These are phyloP conservation scores for Quercus variabilis DNA, from an alignment of 306 rosid genomes.

Conservation along the genomic window DNA sequence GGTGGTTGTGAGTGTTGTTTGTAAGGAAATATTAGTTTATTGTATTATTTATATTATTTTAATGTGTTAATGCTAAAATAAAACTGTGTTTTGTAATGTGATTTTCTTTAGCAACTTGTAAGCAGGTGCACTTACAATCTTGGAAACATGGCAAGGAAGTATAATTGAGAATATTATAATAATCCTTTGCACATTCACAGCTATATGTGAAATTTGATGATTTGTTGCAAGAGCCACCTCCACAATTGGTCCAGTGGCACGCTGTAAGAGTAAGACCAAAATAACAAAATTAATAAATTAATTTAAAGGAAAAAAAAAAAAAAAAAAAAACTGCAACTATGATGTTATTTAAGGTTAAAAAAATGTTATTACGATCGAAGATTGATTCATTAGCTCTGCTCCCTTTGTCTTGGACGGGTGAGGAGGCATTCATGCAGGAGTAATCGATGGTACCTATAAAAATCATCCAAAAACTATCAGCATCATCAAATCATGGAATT, in stretches of 20 bases:
- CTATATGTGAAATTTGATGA: conserved; percentile 47
- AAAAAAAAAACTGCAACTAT: background rate
- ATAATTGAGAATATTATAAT: conserved; percentile 63
- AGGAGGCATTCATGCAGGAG: conserved; percentile 52
- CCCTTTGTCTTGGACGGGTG: conserved; percentile 43
- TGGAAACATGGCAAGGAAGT: conserved; percentile 62
- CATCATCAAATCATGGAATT: conserved; percentile 25
- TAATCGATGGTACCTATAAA: conserved; percentile 52
- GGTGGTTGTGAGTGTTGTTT: too few relatives aligned
- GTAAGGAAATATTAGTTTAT: too few relatives aligned
- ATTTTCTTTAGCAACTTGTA: background rate
- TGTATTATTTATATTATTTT: too few relatives aligned
- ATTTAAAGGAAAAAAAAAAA: background rate
- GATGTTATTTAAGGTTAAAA: background rate
- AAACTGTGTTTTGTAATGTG: too few relatives aligned
- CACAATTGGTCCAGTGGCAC: conserved; percentile 82
- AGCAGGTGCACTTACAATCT: conserved; percentile 58
- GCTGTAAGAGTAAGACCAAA: conserved; percentile 33
- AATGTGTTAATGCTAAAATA: too few relatives aligned
- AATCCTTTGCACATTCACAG: conserved; percentile 59
- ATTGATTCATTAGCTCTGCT: conserved; percentile 36
- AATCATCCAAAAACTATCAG: conserved; percentile 25
- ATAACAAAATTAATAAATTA: conserved; percentile 5
- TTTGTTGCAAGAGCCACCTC: conserved; percentile 76
- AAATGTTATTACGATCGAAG: conserved; percentile 55